phyloP scores from a whole-genome alignment of 1,139 yeast species.

The Saccharomyces uvarum region DNA sequence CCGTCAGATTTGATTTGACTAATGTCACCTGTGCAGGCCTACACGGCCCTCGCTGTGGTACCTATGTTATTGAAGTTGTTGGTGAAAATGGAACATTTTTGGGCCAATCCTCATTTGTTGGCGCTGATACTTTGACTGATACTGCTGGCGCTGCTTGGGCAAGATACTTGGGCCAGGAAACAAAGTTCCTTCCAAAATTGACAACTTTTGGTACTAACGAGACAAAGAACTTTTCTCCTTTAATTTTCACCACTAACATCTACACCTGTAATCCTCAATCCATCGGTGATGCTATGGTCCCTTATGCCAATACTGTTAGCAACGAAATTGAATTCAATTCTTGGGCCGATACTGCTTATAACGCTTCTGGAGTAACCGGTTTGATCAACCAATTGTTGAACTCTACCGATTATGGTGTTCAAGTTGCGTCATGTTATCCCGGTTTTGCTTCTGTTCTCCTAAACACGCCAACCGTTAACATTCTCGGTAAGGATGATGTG shows the following conservation, averaged over 20 bases:
- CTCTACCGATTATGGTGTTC: slow-evolving; percentile 11
- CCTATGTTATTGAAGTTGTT: slow-evolving; percentile 10
- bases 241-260: slow-evolving; percentile 10
- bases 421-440: slow-evolving; percentile 11
- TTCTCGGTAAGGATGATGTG: slow-evolving; percentile 9
- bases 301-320: slow-evolving; percentile 10
- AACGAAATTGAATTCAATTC: slow-evolving; percentile 11
- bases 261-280: slow-evolving; percentile 12
- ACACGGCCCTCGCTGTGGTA: slow-evolving; percentile 14
- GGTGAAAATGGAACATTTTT: slow-evolving; percentile 9
- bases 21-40: slow-evolving; percentile 1
- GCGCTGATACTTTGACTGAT: slow-evolving; percentile 10
- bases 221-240: slow-evolving; percentile 11
- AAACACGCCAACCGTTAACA: slow-evolving; percentile 12
- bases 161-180: slow-evolving; percentile 9
- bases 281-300: slow-evolving; percentile 9
- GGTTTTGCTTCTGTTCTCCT: slow-evolving; percentile 9
- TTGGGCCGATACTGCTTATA: slow-evolving; percentile 9
- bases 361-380: slow-evolving; percentile 7
- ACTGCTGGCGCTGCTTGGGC: slow-evolving; percentile 14
- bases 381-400: slow-evolving; percentile 11
- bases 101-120: slow-evolving; percentile 12
- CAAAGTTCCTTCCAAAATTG: slow-evolving; percentile 9
- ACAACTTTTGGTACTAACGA: slow-evolving; percentile 12
- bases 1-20: not conserved